phyloP scores from a whole-genome alignment of 2,329 filamentous ascomycete genomes.

The Sporothrix pallida region DNA sequence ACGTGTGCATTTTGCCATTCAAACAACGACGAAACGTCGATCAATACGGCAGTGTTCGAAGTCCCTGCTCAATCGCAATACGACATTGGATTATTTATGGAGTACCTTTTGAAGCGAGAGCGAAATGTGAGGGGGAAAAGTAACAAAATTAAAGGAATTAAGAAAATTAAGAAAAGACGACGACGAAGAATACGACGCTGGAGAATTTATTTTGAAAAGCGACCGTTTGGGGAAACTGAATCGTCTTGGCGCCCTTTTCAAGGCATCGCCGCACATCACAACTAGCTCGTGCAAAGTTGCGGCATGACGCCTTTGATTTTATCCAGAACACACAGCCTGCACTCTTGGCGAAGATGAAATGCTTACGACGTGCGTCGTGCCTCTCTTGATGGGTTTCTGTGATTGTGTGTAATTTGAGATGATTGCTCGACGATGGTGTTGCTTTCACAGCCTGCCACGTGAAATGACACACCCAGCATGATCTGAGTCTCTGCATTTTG shows the following conservation, averaged over 20 bases:
- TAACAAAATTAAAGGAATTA: not conserved
- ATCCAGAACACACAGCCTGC: not conserved
- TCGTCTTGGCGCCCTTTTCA: conserved; percentile 31
- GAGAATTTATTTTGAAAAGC: not conserved
- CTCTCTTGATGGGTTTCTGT: too few species aligned
- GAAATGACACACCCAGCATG: too few species aligned
- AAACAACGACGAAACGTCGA: conserved; percentile 38
- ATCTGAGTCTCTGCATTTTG: not conserved
- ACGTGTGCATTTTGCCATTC: conserved; percentile 5
- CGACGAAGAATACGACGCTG: not conserved
- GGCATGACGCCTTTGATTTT: not conserved
- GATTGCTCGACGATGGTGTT: not conserved
- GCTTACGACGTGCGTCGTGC: too few species aligned
- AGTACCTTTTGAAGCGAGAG: not conserved
- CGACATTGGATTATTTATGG: not conserved
- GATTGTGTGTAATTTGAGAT: too few species aligned
- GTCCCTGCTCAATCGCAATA: conserved; percentile 15
- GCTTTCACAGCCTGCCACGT: not conserved
- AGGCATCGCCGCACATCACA: conserved; percentile 8
- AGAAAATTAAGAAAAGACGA: not conserved
- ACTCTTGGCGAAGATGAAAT: not conserved
- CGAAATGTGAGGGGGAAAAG: not conserved
- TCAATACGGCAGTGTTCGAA: conserved; percentile 37
- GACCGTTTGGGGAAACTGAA: too few species aligned
- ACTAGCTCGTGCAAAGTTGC: not conserved